Evolutionary conservation across 2,329 filamentous ascomycete genomes (phyloP), one percentile per base, ranked within the genome.

Genomic region (Ascochyta clinopodiicola): DNA sequence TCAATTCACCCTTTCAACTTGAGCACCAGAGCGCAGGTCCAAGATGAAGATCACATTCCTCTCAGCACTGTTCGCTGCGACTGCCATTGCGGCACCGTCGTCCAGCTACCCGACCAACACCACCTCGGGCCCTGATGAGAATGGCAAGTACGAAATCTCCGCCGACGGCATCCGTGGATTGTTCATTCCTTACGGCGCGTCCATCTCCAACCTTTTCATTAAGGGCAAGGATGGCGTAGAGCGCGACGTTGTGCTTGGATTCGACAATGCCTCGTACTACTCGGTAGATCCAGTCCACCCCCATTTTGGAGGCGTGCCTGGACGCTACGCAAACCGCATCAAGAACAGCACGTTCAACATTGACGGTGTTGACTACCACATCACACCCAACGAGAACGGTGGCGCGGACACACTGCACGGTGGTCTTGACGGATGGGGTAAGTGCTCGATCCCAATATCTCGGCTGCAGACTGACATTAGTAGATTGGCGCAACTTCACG

Each of bases 241-340:
- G 69, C 84, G 89, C 56, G 90, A 93, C 69, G 79, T 93, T 44
- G 86, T 93, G 1, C 82, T 84, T 42, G 90, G 90, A 43, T 92
- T 87, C 66, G 90, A 93, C 77, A 92, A 92, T 69, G 89, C 89
- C 40, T 85, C 79, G 47, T 86, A 89, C 76, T 93, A 92, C 76
- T 76, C 74, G 56, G 72, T 85, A 44, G 88, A 91, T 74, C 76
- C 76, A 56, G 79, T 83, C 57, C 89, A 92, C 73, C 86, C 84
- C 45, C 88, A 92, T 79, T 87, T 89, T 62, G 90, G 88, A 55
- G 80, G 86, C 65, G 86, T 93, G 0, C 88, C 88, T 0, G 89
- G 89, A 67, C 86, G 90, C 51, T 93, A 93, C 71, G 90, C 90
- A 55, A 93, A 93, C 75, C 87, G 90, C 61, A 92, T 92, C 80